Base-by-base conservation (phyloP, 2,329 filamentous ascomycete genomes). In the Colletotrichum karsti region DNA sequence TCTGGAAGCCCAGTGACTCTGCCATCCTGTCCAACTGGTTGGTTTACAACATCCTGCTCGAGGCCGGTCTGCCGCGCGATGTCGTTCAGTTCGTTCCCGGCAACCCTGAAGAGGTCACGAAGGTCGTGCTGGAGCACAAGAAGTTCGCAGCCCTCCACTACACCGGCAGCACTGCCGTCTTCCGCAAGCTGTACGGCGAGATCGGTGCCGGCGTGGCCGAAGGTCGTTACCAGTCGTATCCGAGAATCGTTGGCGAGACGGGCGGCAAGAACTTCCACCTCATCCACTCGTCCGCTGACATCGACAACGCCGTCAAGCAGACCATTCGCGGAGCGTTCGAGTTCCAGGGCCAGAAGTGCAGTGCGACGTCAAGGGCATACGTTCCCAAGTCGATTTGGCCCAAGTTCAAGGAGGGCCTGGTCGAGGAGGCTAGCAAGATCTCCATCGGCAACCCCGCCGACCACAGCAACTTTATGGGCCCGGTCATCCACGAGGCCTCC, bases 61-160 rank as follows among this genome's bases (percentile, higher is more conserved):
- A 98, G 83, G 94, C 95, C 28, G 95, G 95, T 42, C 88, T 98
- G 57, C 95, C 95, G 41, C 89, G 90, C 74, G 90, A 95, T 73
- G 95, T 98, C 58, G 94, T 98, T 72, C 95, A 98, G 81, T 98
- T 97, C 78, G 89, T 98, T 10, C 95, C 95, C 4, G 95, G 95
- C 63, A 91, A 97, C 76, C 92, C 95, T 4, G 92, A 91, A 64
- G 90, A 94, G 79, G 89, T 98, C 67, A 98, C 95, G 65, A 90
- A 91, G 77, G 87, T 88, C 37, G 92, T 93, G 9, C 87, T 98
- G 48, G 85, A 86, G 58, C 93, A 96, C 84, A 89, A 84, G 73
- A 86, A 97, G 67, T 96, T 98, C 74, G 92, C 95, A 8, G 92
- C 93, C n/a, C 89, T 98, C 22, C 94, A 98, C 84, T 98, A 95